Base-by-base conservation (phyloP, 208 protist genomes). In the Acanthamoeba triangularis region DNA sequence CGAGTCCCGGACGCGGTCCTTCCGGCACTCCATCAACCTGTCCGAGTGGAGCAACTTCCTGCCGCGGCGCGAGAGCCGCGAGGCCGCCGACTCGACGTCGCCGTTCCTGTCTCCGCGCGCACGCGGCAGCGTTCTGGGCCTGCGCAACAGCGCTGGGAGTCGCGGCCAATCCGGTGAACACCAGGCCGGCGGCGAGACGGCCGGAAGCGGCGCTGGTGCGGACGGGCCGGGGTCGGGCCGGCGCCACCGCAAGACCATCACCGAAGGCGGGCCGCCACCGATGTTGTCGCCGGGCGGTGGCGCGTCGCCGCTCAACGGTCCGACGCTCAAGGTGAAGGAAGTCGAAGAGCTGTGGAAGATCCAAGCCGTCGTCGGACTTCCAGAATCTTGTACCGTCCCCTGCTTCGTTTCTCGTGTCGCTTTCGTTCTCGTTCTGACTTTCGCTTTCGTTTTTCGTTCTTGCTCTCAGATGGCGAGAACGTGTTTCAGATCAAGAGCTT, bases 321-420 rank as follows among this genome's bases (percentile, higher is more conserved):
- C 44, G 14, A 87, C 35, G 35, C 78, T 87, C 78, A 87, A 59
- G 47, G 78, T 87, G 25, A 87, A 87, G 49, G 78, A 87, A 35
- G 78, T 87, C n/a, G 78, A 87, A 20, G 78, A 87, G 78, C 44
- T 87, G 47, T 87, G 78, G 78, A 87, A 87, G 78, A 87, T 87
- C 8, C 78, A 87, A 35, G 78, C 78, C 44, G 78, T 87, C 7
- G 78, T 87, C 1, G 78, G 78, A 16, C 78, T 87, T 25, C 78
- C 78, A 7, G 78, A 87, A 33, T 87, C 78, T 18, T 87, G 78
- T 87, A 59, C 78, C 30, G 18, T 8, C 13, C 49, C 13, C 33
- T 49, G 18, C 33, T 23, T 49, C 37, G 25, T n/a, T 13, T 80
- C n/a, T 44, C 28, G n/a, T 76, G 7, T 76, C 30, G 67, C 67